Evolutionary conservation across 208 protist species (phyloP), one percentile per base, ranked within the genome.

Genomic region (Wallacemonas collosoma): DNA sequence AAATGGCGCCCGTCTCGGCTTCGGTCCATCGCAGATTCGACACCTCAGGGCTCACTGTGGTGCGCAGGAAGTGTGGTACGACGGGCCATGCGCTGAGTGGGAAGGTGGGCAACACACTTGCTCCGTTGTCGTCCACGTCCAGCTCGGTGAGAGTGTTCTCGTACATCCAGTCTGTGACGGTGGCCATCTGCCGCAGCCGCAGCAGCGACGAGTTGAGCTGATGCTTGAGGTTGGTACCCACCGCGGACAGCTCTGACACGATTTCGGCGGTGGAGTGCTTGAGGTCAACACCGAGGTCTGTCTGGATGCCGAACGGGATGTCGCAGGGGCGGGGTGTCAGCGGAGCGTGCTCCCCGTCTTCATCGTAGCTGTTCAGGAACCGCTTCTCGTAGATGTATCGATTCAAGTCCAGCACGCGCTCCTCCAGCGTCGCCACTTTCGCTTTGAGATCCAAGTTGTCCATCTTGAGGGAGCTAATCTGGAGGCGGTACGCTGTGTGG

Each of bases 1-100:
- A 50, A 35, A 94, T 48, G 53, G 73, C 74, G 14, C 71, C 77
- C 2, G 79, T 64, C 41, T 88, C 76, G 9, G 68, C 45, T 50
- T 79, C 80, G 8, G 76, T 79, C 87, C 89, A 94, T 47, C 68
- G 68, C 61, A 86, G 75, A 75, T 94, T 94, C n/a, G 73, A 68
- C 72, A 91, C 82, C 72, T 86, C 75, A 2, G 86, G 73, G 17
- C 60, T 60, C 64, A 88, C 48, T 50, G 72, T 54, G 2, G 89
- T 91, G 78, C 89, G 89, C 39, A 94, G 72, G 48, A 94, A 94
- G 76, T 92, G 87, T 15, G 86, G 89, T 65, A 90, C 84, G 36
- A 47, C 68, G 3, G 72, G 56, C 89, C 89, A 94, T 55, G 60
- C 26, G 5, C 71, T 26, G 7, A 77, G 73, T 15, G 80, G 68